phyloP scores from a whole-genome alignment of 2,329 filamentous ascomycete species.

The Monilinia polystroma region DNA sequence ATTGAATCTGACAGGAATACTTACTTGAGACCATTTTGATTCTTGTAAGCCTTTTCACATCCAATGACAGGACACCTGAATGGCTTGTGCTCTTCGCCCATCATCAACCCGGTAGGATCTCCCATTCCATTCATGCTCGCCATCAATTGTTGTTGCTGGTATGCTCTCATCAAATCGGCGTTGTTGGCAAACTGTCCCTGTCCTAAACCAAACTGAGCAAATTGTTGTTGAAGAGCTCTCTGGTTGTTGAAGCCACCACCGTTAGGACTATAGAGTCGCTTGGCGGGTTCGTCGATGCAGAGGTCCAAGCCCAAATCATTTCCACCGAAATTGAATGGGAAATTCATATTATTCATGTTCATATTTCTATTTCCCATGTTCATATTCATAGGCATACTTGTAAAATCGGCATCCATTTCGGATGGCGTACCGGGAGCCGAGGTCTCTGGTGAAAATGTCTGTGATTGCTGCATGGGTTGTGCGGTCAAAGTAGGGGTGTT shows the following conservation, averaged over 20 bases:
- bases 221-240: conserved; percentile 64
- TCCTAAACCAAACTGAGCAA: conserved; percentile 72
- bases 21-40: conserved; percentile 97
- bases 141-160: conserved; percentile 59
- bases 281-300: conserved; percentile 89
- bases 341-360: conserved; percentile 48
- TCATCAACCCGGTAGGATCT: conserved; percentile 47
- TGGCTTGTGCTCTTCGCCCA: conserved; percentile 90
- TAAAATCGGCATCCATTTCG: conserved; percentile 73
- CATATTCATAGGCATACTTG: conserved; percentile 56
- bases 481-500: conserved; percentile 91
- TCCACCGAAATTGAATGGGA: conserved; percentile 38
- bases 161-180: conserved; percentile 63
- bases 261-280: conserved; percentile 85
- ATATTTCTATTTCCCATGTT: conserved; percentile 58
- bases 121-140: conserved; percentile 42
- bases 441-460: conserved; percentile 52
- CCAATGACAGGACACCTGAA: conserved; percentile 98
- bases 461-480: conserved; percentile 59
- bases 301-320: conserved; percentile 58
- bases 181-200: conserved; percentile 62
- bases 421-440: conserved; percentile 68
- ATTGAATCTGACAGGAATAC: conserved; percentile 34
- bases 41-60: conserved; percentile 99
- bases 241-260: conserved; percentile 63